Evolutionary conservation across 78 protist species (phyloP), one percentile per base, ranked within the genome.

Genomic region (Dictyostelium citrinum): DNA sequence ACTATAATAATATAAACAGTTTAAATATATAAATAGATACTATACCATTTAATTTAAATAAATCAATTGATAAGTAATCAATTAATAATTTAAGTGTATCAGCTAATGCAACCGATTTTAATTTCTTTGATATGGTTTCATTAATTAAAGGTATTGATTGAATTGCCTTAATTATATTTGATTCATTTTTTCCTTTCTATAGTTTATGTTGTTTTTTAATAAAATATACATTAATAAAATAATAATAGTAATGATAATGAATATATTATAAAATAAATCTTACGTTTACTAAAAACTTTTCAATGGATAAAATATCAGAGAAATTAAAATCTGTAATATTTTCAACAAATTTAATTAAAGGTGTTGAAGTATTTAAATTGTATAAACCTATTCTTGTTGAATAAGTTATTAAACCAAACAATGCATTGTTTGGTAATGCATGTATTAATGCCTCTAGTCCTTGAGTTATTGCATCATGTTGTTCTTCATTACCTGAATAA

Each of bases 121-220:
- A 22, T 49, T 46, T 83, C 74, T 49, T 68, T 83, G 49, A 29
- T 2, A 78, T 33, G 4, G 43, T 77, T 5, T 51, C 31, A 20
- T 49, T 78, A 33, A 71, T 58, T 35, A 49, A 9, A 24, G 91
- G 31, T 31, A 84, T 29, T 55, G 55, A 46, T n/a, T 71, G 37
- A 29, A 84, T 84, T 22, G 91, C 82, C 11, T 24, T 74, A 7
- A 84, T 27, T 51, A 84, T 84, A 58, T 84, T 84, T 9, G 51
- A 33, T 75, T 84, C 91, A 75, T 17, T 33, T 75, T 84, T 51
- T 16, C 82, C 55, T 84, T 84, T 84, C 91, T 84, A 55, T 49
- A 49, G 6, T n/a, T n/a, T n/a, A n/a, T 17, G 6, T 51, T 43
- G 2, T 43, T 8, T 43, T 8, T 43, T 8, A 8, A 43, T 6